A percentile compares a stretch with the other conserved stretches of the same genome.
Evolutionary conservation across 1,284 basidiomycete species (phyloP).

Genomic region (Volvariella surrecta): DNA sequence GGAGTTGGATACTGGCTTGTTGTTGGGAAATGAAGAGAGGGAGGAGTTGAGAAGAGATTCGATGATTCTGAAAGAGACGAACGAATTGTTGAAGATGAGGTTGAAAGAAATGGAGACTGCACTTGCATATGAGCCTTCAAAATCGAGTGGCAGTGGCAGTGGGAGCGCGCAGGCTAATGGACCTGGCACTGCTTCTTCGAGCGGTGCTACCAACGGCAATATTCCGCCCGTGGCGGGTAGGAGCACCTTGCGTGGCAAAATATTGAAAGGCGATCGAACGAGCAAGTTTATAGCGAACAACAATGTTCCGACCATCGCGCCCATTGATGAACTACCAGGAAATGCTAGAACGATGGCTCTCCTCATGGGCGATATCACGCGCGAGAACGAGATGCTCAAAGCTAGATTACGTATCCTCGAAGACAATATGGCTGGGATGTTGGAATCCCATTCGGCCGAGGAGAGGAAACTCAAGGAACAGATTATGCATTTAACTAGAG

Average conservation of each 20-base stretch:
- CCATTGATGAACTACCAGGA: too few relatives aligned
- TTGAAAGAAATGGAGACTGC: slow-evolving; percentile 21
- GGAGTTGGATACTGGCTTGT: not conserved
- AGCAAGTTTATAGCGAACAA: slow-evolving; percentile 17
- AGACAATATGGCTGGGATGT: not conserved
- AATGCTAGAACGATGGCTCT: slow-evolving; percentile 12
- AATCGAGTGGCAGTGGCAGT: slow-evolving; percentile 14
- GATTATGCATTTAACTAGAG: not conserved
- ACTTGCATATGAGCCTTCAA: slow-evolving; percentile 21
- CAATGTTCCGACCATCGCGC: slow-evolving; percentile 16
- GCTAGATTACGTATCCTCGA: slow-evolving; percentile 13
- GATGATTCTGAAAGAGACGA: slow-evolving; percentile 10
- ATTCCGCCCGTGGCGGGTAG: too few relatives aligned
- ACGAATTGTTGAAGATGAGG: slow-evolving; percentile 19
- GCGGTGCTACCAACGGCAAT: too few relatives aligned
- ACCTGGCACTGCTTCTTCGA: too few relatives aligned
- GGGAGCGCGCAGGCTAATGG: too few relatives aligned
- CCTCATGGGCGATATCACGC: slow-evolving; percentile 17
- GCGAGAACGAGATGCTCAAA: slow-evolving; percentile 27
- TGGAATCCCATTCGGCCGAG: not conserved
- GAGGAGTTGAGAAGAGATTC: too few relatives aligned
- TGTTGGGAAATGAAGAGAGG: too few relatives aligned
- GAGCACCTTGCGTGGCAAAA: too few relatives aligned
- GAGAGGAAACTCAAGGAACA: not conserved
- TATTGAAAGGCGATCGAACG: too few relatives aligned